Base-by-base conservation (phyloP, 331 rosid species). In the Quercus tomentella region DNA sequence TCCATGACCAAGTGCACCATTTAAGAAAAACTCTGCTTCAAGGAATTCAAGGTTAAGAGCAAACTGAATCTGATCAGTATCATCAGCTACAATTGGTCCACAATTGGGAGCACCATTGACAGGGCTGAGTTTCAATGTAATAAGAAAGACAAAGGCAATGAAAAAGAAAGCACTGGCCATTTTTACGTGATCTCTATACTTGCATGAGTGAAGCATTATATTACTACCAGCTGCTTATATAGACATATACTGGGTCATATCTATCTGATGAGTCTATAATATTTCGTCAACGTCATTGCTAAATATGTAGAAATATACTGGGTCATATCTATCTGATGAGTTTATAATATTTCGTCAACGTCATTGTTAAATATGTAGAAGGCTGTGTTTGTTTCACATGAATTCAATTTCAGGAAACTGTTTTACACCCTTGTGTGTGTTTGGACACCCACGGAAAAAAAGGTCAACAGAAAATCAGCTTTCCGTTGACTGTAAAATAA, bases 11-110 rank as follows among this genome's bases (percentile, higher is more conserved):
- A 72, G 26, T 23, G 81, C 81, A 6, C 73, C 76, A 43, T 9
- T 0, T 5, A 72, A 52, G 28, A 62, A 76, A 10, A 54, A 72
- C 71, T 82, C 85, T 3, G 82, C 45, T 55, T 72, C 79, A 10
- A 77, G 14, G 63, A 54, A 72, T 41, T 82, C 82, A 25, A 70
- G 56, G 82, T 82, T 82, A 51, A 82, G 45, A 16, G 81, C 43
- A 82, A 77, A 72, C 26, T 20, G 43, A 62, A 82, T 14, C 68
- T 4, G 33, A 22, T 82, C 78, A 17, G 4, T 30, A 17, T 82
- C 85, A 17, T 2, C 37, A n/a, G 82, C 76, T n/a, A 4, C 55
- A 28, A 67, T 70, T n/a, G 77, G 74, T 31, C 12, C 21, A 26
- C 78, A 80, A 12, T 60, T 17, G 9, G 61, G 18, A 35, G 43